Evolutionary conservation across 2,329 filamentous ascomycete genomes (phyloP).

Genomic region (Dactylonectria estremocensis): DNA sequence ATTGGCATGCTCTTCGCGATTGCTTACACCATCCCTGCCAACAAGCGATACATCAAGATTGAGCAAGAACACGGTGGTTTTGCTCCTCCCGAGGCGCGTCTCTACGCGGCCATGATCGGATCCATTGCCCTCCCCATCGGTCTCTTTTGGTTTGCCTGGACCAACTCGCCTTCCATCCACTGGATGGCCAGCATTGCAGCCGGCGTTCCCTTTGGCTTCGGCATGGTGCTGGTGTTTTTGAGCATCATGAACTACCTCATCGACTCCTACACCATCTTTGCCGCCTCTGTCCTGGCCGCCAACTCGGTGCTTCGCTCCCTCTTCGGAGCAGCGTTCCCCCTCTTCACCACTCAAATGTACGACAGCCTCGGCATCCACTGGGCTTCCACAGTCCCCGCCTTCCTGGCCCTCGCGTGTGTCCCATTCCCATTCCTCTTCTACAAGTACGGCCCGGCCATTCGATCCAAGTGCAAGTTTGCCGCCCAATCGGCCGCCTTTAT

Average conservation of each 20-base stretch:
- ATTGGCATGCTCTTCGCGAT: conserved; percentile 71
- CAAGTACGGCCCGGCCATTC: conserved; percentile 68
- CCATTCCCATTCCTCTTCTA: conserved; percentile 74
- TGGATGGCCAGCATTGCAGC: conserved; percentile 61
- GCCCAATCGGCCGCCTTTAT: conserved; percentile 52
- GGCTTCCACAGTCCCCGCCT: conserved; percentile 78
- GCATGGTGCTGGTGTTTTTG: conserved; percentile 72
- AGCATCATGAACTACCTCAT: conserved; percentile 74
- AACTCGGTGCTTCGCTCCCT: conserved; percentile 74
- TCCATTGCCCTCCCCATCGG: conserved; percentile 68
- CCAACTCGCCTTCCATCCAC: conserved; percentile 65
- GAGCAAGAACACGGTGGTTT: conserved; percentile 59
- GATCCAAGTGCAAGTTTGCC: conserved; percentile 69
- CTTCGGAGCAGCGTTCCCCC: conserved; percentile 78
- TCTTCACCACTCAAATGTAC: conserved; percentile 74
- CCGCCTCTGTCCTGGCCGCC: conserved; percentile 67
- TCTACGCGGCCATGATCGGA: conserved; percentile 70
- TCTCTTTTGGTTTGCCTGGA: conserved; percentile 75
- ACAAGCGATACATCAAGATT: conserved; percentile 61
- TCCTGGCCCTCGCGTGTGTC: conserved; percentile 73
- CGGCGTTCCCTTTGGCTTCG: conserved; percentile 64
- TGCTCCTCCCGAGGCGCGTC: conserved; percentile 72
- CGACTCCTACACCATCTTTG: conserved; percentile 78
- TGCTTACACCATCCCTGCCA: conserved; percentile 62
- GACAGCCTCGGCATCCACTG: conserved; percentile 76